A percentile compares a stretch with the other conserved stretches of the same genome.
Evolutionary conservation across 1,284 basidiomycete species (phyloP).

Genomic region (Tremellales sp.): DNA sequence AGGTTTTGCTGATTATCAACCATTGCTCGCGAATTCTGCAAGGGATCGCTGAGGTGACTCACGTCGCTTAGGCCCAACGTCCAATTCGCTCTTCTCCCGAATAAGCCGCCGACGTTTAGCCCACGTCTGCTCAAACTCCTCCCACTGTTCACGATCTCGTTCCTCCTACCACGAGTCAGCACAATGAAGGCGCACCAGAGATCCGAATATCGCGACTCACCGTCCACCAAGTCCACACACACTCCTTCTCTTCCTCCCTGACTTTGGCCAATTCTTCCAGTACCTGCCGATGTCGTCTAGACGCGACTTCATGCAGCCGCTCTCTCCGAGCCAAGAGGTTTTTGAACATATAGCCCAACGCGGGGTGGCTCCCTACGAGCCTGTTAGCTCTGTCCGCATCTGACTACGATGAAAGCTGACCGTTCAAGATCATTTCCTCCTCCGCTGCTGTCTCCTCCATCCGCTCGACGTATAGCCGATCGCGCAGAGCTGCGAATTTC

Average conservation of each 20-base stretch:
- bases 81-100: conserved; percentile 54
- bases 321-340: conserved; percentile 38
- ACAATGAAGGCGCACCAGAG: background rate
- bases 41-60: conserved; percentile 9
- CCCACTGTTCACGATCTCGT: conserved; percentile 48
- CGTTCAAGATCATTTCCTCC: conserved; percentile 54
- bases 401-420: conserved; percentile 29
- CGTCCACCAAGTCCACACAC: conserved; percentile 53
- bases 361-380: conserved; percentile 52
- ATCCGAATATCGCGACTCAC: conserved; percentile 25
- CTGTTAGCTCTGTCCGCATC: background rate
- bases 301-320: conserved; percentile 42
- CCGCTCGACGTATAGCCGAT: conserved; percentile 55
- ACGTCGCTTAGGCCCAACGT: conserved; percentile 45
- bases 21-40: background rate
- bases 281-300: conserved; percentile 45
- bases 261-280: conserved; percentile 47
- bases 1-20: conserved; percentile 24
- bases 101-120: conserved; percentile 53
- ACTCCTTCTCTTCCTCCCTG: conserved; percentile 45
- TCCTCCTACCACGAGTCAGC: conserved; percentile 31
- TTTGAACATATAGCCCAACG: conserved; percentile 51
- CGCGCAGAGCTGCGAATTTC: conserved; percentile 55
- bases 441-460: conserved; percentile 55
- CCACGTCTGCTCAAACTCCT: conserved; percentile 53